These are phyloP conservation scores for Lojkania enalia DNA, from an alignment of 2,329 filamentous ascomycete genomes.

Conservation along the genomic window DNA sequence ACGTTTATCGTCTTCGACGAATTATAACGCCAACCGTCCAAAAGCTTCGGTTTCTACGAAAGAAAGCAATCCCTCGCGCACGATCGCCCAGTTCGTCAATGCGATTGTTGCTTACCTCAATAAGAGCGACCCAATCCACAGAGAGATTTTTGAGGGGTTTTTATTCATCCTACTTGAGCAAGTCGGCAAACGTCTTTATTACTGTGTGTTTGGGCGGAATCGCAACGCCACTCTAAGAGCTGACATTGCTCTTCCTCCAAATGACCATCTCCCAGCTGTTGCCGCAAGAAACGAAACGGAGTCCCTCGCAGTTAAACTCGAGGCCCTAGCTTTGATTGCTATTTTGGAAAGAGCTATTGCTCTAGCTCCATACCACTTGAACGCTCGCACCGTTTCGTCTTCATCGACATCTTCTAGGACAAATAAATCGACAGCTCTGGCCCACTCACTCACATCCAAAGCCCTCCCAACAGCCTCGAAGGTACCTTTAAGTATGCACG, in stretches of 20 bases:
- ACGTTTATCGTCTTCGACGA: not conserved
- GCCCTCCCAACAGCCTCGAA: conserved; percentile 30
- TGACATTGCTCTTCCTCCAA: conserved; percentile 26
- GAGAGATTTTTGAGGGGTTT: conserved; percentile 50
- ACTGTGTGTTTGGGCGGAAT: conserved; percentile 43
- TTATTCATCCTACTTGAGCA: conserved; percentile 46
- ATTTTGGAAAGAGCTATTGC: conserved; percentile 47
- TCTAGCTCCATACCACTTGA: conserved; percentile 44
- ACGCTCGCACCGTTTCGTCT: conserved; percentile 16
- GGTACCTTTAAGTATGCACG: conserved; percentile 38
- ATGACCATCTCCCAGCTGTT: conserved; percentile 9
- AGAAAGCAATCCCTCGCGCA: conserved; percentile 29
- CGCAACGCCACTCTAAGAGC: conserved; percentile 29
- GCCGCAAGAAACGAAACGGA: conserved; percentile 24
- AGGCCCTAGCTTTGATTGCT: conserved; percentile 48
- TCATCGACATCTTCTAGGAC: conserved; percentile 13
- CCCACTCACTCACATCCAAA: conserved; percentile 32
- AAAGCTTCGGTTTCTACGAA: conserved; percentile 12
- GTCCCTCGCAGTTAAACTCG: conserved; percentile 29
- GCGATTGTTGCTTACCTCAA: conserved; percentile 44
- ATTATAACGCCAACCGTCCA: conserved; percentile 11
- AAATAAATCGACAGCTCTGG: conserved; percentile 7
- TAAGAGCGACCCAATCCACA: conserved; percentile 38
- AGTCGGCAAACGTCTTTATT: conserved; percentile 45
- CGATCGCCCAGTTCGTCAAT: conserved; percentile 41